Conservation (phyloP, 2,329 filamentous ascomycete species). For the Hyphodiscus sp. region DNA sequence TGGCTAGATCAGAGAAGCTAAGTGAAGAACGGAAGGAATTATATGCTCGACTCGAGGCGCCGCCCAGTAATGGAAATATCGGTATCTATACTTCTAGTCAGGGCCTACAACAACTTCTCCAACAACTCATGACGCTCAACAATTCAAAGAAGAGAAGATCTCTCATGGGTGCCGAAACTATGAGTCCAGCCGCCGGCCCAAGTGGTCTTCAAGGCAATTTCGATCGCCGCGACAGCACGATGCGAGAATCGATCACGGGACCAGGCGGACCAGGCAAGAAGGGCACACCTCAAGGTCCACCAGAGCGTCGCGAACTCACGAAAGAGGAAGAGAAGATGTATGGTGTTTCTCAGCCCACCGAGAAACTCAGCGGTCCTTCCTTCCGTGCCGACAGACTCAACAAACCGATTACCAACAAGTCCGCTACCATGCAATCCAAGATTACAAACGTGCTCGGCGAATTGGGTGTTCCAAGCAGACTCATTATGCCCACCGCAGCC, state of each 20-base stretch:
- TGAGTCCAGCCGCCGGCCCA: constrained; percentile 36
- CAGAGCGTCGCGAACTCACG: constrained; percentile 63
- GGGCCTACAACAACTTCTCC: constrained; percentile 72
- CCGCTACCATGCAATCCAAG: constrained; percentile 66
- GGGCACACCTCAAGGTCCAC: constrained; percentile 28
- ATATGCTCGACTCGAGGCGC: constrained; percentile 80
- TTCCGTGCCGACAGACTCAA: constrained; percentile 82
- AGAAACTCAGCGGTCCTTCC: constrained; percentile 76
- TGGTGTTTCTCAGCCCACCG: constrained; percentile 79
- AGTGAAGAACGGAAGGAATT: constrained; percentile 84
- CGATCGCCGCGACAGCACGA: constrained; percentile 32
- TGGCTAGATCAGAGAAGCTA: constrained; percentile 77
- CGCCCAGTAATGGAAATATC: constrained; percentile 62
- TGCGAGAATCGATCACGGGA: constrained; percentile 26
- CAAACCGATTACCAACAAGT: constrained; percentile 73
- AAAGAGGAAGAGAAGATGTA: constrained; percentile 72
- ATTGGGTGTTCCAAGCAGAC: constrained; percentile 61
- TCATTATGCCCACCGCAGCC: constrained; percentile 67
- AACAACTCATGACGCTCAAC: constrained; percentile 75
- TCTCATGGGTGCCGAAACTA: constrained; percentile 54
- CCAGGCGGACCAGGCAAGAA: constrained; percentile 32
- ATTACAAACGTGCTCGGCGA: constrained; percentile 68
- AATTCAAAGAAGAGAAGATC: constrained; percentile 85
- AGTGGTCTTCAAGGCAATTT: constrained; percentile 30
- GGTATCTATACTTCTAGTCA: constrained; percentile 73